Evolutionary conservation across 192 early-diverging fungal species (phyloP).

Genomic region (Cetraspora pellucida): DNA sequence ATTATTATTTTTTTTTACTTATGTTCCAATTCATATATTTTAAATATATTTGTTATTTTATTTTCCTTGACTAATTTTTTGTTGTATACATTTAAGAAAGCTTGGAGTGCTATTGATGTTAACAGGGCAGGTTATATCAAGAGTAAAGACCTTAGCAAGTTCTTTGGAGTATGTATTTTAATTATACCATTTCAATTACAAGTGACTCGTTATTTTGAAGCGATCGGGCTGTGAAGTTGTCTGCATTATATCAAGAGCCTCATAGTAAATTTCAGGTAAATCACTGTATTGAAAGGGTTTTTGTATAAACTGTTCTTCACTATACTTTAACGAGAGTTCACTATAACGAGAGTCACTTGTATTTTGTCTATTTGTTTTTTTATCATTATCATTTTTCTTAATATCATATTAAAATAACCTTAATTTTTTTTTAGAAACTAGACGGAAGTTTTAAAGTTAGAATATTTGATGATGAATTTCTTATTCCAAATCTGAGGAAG

Average conservation of each 20-base stretch:
- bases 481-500: conserved; percentile 40
- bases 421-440: conserved; percentile 43
- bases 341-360: no score
- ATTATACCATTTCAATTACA: conserved; percentile 18
- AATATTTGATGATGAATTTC: conserved; percentile 53
- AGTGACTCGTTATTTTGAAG: no score
- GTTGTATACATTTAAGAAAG: conserved; percentile 50
- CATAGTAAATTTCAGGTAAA: no score
- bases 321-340: no score
- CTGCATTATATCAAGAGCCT: no score
- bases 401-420: not conserved
- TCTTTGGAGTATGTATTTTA: conserved; percentile 51
- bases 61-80: conserved; percentile 37
- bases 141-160: conserved; percentile 49
- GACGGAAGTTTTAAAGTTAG: conserved; percentile 53
- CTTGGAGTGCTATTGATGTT: conserved; percentile 52
- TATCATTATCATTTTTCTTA: not conserved
- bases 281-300: no score
- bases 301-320: no score
- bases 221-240: no score
- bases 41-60: not conserved
- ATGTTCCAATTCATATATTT: not conserved
- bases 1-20: not conserved
- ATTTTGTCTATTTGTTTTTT: not conserved
- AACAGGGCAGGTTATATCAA: conserved; percentile 54